These are phyloP conservation scores for Thelonectria olida DNA, from an alignment of 2,329 filamentous ascomycete genomes.

Conservation along the genomic window DNA sequence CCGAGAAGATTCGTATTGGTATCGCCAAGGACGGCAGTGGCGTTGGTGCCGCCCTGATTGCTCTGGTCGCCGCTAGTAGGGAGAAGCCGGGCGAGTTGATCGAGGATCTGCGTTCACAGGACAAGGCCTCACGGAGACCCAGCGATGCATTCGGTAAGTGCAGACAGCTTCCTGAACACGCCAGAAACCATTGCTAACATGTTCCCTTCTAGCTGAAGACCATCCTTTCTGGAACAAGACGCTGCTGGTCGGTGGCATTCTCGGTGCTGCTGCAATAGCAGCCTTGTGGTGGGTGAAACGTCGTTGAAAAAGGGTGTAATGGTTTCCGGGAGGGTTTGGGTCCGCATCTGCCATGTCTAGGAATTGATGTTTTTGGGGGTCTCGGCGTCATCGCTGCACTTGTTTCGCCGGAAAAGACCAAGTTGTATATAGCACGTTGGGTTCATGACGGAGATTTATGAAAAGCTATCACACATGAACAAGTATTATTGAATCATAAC, in stretches of 20 bases:
- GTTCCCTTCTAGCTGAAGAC: conserved; percentile 41
- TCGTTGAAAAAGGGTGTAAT: conserved; percentile 27
- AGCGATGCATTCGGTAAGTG: conserved; percentile 45
- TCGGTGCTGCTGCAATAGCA: conserved; percentile 51
- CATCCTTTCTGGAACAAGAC: conserved; percentile 42
- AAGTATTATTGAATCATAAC: no score
- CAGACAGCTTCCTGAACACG: not conserved
- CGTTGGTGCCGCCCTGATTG: conserved; percentile 88
- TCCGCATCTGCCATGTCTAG: conserved; percentile 6
- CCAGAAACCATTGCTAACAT: conserved; percentile 31
- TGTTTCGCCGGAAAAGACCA: conserved; percentile 3
- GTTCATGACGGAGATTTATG: conserved; percentile 12
- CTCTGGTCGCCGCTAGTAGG: conserved; percentile 81
- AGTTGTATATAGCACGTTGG: conserved; percentile 11
- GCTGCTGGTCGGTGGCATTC: conserved; percentile 45
- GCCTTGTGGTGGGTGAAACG: conserved; percentile 49
- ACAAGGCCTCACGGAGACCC: conserved; percentile 45
- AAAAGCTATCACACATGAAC: not conserved
- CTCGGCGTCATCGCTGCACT: conserved; percentile 14
- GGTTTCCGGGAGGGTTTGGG: conserved; percentile 7
- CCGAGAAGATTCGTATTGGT: conserved; percentile 89
- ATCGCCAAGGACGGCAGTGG: conserved; percentile 96
- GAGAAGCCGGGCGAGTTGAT: conserved; percentile 61
- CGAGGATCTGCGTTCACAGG: conserved; percentile 51
- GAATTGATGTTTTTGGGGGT: conserved; percentile 10